Evolutionary conservation across 2,329 filamentous ascomycete genomes (phyloP).

Genomic region (Exophiala alcalophila): DNA sequence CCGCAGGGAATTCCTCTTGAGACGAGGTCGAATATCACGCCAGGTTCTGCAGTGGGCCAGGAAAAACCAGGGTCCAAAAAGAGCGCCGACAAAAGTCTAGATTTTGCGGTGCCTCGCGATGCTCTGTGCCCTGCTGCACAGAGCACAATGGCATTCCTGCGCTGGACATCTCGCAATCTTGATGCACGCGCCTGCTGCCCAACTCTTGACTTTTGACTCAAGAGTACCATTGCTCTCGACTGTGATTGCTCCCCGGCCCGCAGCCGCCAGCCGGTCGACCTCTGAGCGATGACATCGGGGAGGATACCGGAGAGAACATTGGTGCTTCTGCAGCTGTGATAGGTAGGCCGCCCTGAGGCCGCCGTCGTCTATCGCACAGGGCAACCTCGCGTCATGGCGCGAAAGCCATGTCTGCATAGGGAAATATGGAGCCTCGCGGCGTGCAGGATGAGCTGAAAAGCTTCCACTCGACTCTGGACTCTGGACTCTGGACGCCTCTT

Average conservation of each 20-base stretch:
- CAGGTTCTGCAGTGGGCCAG: too few relatives aligned
- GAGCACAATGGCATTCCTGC: constrained; percentile 14
- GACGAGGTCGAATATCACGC: too few relatives aligned
- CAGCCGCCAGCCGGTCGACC: too few relatives aligned
- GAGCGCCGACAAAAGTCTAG: constrained; percentile 6
- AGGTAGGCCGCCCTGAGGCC: constrained; percentile 16
- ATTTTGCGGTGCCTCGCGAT: too few relatives aligned
- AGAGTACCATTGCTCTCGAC: constrained; percentile 3
- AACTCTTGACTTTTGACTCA: background rate
- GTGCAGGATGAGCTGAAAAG: constrained; percentile 11
- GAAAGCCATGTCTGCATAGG: constrained; percentile 11
- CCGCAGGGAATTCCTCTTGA: too few relatives aligned
- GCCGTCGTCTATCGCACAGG: constrained; percentile 27
- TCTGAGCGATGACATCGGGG: constrained; percentile 15
- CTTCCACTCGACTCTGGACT: too few relatives aligned
- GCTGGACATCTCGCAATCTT: constrained; percentile 11
- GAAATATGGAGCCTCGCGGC: constrained; percentile 9
- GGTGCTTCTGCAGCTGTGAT: constrained; percentile 11
- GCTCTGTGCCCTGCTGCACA: constrained; percentile 15
- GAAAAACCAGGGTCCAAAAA: constrained; percentile 10
- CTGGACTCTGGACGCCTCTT: constrained; percentile 15
- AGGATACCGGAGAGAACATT: constrained; percentile 3
- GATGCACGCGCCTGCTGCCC: constrained; percentile 26
- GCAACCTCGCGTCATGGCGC: constrained; percentile 26
- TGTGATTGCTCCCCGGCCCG: too few relatives aligned